These are phyloP conservation scores for Sutorius eximius DNA, from an alignment of 1,284 basidiomycete genomes.

Conservation along the genomic window DNA sequence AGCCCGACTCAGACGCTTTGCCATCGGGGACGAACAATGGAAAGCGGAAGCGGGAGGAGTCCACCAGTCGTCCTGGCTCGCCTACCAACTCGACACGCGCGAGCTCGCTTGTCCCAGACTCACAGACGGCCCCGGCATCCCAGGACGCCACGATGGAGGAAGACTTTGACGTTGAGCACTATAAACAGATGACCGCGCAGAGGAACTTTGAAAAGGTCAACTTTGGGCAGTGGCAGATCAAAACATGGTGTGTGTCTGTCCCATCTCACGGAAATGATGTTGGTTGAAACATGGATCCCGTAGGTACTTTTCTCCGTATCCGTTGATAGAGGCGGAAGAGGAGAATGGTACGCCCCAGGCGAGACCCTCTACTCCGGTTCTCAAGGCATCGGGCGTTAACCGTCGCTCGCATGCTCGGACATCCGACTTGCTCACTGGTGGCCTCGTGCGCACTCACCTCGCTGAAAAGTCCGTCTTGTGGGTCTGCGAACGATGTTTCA, in stretches of 20 bases:
- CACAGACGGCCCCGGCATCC: background rate
- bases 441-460: conserved; percentile 52
- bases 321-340: conserved; percentile 65
- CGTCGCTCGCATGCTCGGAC: conserved; percentile 66
- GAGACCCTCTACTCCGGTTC: conserved; percentile 23
- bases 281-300: conserved; percentile 5
- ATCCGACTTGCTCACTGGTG: conserved; percentile 67
- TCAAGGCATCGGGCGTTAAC: conserved; percentile 48
- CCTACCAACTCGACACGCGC: conserved; percentile 19
- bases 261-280: background rate
- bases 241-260: conserved; percentile 62
- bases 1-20: conserved; percentile 16
- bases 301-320: conserved; percentile 91
- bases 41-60: conserved; percentile 37
- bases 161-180: conserved; percentile 64
- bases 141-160: conserved; percentile 56
- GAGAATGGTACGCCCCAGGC: conserved; percentile 34
- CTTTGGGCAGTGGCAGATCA: conserved; percentile 76
- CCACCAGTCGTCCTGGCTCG: conserved; percentile 17
- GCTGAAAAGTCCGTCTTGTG: conserved; percentile 60
- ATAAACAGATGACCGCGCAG: conserved; percentile 64
- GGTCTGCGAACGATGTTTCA: conserved; percentile 95
- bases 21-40: conserved; percentile 21
- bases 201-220: conserved; percentile 77
- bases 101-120: conserved; percentile 14